A percentile compares a stretch with the other conserved stretches of the same genome.
Evolutionary conservation across 2,329 filamentous ascomycete species (phyloP).

Genomic region (Sporothrix curviconia): DNA sequence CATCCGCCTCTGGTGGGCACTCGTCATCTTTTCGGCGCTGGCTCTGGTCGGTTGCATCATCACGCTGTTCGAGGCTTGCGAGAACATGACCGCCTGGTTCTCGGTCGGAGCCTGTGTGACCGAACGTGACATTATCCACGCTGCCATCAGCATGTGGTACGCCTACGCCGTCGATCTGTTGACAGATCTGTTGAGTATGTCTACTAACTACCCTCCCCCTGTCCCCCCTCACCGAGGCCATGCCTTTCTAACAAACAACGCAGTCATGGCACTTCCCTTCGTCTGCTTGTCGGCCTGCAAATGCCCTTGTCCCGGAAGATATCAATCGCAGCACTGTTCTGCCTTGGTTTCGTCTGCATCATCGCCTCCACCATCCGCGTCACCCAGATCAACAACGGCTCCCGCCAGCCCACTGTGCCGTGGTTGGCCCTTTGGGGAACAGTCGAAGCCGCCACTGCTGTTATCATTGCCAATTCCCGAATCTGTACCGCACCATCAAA

Average conservation of each 20-base stretch:
- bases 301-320: background rate
- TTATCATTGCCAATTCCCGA: background rate
- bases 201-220: too few species aligned
- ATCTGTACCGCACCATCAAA: background rate
- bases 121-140: background rate
- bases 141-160: background rate
- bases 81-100: background rate
- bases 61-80: background rate
- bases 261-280: background rate
- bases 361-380: background rate
- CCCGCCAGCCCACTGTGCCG: background rate
- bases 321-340: background rate
- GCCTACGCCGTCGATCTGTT: background rate
- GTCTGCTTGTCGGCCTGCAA: background rate
- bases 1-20: background rate
- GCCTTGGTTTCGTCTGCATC: background rate
- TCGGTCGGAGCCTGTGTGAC: background rate
- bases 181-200: background rate
- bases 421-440: background rate
- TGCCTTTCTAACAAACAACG: background rate
- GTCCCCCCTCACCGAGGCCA: background rate
- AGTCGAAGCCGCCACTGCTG: background rate
- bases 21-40: background rate
- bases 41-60: background rate
- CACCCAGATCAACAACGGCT: background rate